Conservation (phyloP, 176 grass and related monocot genomes). For the Bothriochloa decipiens region DNA sequence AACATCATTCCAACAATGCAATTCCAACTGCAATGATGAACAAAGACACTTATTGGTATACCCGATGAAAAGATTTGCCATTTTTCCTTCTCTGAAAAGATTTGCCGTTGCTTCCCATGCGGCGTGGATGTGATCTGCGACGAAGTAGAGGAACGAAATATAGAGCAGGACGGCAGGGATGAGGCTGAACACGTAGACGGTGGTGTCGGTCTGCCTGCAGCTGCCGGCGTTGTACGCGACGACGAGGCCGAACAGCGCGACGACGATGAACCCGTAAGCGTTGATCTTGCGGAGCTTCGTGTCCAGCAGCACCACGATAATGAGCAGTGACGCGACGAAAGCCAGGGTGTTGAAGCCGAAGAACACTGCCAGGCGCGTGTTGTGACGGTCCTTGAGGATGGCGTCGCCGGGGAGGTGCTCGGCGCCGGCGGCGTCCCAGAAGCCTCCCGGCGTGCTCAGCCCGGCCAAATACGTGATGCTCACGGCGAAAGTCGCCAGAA, state of each 20-base stretch:
- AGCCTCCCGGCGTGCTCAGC: background rate
- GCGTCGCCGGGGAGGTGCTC: background rate
- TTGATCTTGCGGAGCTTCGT: background rate
- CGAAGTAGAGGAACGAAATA: background rate
- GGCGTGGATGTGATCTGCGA: too few relatives aligned
- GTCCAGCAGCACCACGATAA: background rate
- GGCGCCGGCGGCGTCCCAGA: background rate
- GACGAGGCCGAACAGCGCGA: background rate
- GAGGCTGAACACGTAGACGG: background rate
- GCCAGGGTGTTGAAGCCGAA: background rate
- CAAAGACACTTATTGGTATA: too few relatives aligned
- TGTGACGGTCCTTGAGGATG: background rate
- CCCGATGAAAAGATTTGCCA: too few relatives aligned
- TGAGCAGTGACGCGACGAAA: background rate
- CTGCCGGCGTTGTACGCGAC: background rate
- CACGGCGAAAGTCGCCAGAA: background rate
- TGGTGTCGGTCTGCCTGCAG: background rate
- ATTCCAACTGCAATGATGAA: too few relatives aligned
- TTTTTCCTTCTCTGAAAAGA: too few relatives aligned
- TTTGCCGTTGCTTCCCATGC: too few relatives aligned
- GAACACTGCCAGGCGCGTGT: background rate
- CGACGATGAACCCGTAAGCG: background rate
- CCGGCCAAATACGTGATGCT: background rate
- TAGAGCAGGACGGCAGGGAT: background rate
- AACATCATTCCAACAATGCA: too few relatives aligned